phyloP scores from a whole-genome alignment of 2,329 filamentous ascomycete species.

The Monosporascus sp. region DNA sequence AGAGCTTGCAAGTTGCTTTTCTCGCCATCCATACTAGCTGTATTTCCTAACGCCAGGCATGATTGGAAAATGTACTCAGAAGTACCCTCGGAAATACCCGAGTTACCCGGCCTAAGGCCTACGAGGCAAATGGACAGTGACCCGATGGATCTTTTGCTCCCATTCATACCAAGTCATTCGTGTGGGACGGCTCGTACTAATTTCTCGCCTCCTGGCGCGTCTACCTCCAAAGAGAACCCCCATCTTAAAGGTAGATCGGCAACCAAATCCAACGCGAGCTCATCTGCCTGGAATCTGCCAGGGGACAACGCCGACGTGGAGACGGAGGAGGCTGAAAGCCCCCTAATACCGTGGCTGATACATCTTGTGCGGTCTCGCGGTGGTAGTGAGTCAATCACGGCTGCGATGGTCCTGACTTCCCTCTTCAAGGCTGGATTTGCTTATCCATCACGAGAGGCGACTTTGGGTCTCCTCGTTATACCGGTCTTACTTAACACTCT shows the following conservation, averaged over 20 bases:
- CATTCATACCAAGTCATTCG: constrained; percentile 40
- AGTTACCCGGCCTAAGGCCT: constrained; percentile 45
- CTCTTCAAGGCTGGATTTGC: constrained; percentile 65
- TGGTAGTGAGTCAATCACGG: constrained; percentile 59
- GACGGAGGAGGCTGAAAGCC: constrained; percentile 59
- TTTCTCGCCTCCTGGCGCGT: constrained; percentile 49
- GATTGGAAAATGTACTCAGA: constrained; percentile 41
- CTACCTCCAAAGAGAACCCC: constrained; percentile 32
- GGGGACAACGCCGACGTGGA: constrained; percentile 29
- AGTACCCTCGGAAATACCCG: constrained; percentile 47
- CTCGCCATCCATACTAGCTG: constrained; percentile 62
- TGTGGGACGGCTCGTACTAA: constrained; percentile 28
- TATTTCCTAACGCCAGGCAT: constrained; percentile 59
- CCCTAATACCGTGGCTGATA: constrained; percentile 69
- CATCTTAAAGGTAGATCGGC: constrained; percentile 18
- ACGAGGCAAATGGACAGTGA: constrained; percentile 40
- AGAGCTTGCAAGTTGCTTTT: constrained; percentile 66
- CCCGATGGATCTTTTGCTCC: constrained; percentile 62
- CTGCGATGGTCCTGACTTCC: constrained; percentile 62
- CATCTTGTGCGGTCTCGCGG: constrained; percentile 52
- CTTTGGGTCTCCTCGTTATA: constrained; percentile 61
- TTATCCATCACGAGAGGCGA: constrained; percentile 56
- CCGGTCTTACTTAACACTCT: constrained; percentile 65
- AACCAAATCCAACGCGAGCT: constrained; percentile 20
- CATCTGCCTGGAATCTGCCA: constrained; percentile 18